These are phyloP conservation scores for Fimicolochytrium jonesii DNA, from an alignment of 192 early-diverging fungal genomes.

Conservation along the genomic window DNA sequence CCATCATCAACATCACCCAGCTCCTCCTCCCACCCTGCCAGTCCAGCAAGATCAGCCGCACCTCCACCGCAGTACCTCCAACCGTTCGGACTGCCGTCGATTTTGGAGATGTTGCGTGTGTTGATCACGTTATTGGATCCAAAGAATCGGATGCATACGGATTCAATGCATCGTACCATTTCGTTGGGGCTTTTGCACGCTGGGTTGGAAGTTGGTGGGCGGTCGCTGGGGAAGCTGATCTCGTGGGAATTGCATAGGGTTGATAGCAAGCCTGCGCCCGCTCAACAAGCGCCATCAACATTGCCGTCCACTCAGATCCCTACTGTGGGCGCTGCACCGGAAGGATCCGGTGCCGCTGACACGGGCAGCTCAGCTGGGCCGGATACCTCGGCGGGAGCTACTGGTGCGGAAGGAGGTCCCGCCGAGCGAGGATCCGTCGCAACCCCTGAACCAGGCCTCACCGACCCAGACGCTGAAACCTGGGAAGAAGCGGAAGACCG, in stretches of 20 bases:
- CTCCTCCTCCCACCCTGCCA: background rate
- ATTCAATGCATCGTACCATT: constrained; percentile 84
- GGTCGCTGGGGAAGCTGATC: constrained; percentile 63
- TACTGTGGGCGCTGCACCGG: no score
- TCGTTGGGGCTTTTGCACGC: constrained; percentile 83
- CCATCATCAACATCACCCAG: no score
- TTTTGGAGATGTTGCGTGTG: constrained; percentile 85
- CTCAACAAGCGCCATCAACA: background rate
- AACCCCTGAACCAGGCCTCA: background rate
- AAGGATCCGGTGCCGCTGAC: no score
- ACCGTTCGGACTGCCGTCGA: constrained; percentile 80
- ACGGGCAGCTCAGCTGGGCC: no score
- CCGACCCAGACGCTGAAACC: constrained; percentile 3
- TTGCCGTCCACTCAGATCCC: background rate
- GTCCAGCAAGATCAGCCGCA: background rate
- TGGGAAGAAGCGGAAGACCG: constrained; percentile 33
- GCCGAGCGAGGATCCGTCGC: no score
- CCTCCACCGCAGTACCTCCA: constrained; percentile 22
- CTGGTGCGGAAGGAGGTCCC: no score
- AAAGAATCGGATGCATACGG: constrained; percentile 84
- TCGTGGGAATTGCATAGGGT: constrained; percentile 23
- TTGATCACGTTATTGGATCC: constrained; percentile 88
- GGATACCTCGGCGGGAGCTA: no score
- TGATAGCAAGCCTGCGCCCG: background rate
- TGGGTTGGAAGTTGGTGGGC: constrained; percentile 82